A percentile compares a stretch with the other conserved stretches of the same genome.
Conservation (phyloP, 2,329 filamentous ascomycete species). For the Ceratocystis variospora region DNA sequence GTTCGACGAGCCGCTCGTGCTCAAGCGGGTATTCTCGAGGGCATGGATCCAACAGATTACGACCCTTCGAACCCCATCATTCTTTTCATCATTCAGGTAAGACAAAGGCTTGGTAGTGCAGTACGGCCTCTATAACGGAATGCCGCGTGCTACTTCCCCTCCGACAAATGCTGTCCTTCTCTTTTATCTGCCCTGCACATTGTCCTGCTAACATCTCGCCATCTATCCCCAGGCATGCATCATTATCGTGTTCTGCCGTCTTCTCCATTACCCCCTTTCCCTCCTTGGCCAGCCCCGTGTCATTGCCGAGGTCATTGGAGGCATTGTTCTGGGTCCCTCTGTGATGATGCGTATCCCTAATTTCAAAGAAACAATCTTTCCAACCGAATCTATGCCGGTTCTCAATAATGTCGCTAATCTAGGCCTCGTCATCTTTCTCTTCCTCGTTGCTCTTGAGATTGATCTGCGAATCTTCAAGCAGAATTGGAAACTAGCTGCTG, state of each 20-base stretch:
- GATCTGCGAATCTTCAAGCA: conserved; percentile 62
- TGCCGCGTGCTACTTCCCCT: neutral
- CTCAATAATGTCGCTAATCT: conserved; percentile 48
- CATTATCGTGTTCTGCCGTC: conserved; percentile 35
- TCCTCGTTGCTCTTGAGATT: conserved; percentile 77
- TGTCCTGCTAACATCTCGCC: conserved; percentile 10
- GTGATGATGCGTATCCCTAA: conserved; percentile 76
- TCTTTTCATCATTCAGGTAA: conserved; percentile 60
- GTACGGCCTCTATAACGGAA: neutral
- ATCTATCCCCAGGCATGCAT: conserved; percentile 29
- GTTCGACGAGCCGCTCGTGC: conserved; percentile 25
- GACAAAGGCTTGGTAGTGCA: conserved; percentile 6
- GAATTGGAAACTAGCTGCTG: conserved; percentile 69
- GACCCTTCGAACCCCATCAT: conserved; percentile 58
- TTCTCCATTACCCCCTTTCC: conserved; percentile 60
- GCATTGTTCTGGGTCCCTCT: conserved; percentile 71
- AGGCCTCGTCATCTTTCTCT: conserved; percentile 71
- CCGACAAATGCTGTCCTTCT: neutral
- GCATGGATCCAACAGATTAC: conserved; percentile 53
- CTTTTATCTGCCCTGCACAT: neutral
- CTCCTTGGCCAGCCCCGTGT: conserved; percentile 68
- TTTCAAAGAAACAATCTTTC: conserved; percentile 66
- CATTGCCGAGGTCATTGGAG: conserved; percentile 74
- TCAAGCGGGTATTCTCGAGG: conserved; percentile 54
- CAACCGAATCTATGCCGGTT: conserved; percentile 53